These are phyloP conservation scores for Epichloe glyceriae DNA, from an alignment of 2,329 filamentous ascomycete genomes.

Conservation along the genomic window DNA sequence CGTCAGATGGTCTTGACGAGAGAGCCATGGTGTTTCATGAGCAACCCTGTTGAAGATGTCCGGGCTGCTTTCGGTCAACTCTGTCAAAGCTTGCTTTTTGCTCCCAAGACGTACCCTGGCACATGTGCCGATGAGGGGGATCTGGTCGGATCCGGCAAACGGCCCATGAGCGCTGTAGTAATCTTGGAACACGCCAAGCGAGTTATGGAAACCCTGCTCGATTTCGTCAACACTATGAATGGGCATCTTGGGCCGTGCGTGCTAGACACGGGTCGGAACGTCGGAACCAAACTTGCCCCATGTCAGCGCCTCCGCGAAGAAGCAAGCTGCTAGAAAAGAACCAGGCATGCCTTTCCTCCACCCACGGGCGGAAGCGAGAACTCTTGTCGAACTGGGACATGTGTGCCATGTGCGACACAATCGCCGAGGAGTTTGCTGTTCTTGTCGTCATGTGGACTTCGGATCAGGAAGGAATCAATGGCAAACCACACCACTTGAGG, in stretches of 20 bases:
- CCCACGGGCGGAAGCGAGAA: constrained; percentile 18
- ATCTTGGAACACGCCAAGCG: constrained; percentile 59
- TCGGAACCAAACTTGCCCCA: constrained; percentile 15
- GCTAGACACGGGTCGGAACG: too few species aligned
- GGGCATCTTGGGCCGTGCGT: too few species aligned
- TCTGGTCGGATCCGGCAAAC: constrained; percentile 26
- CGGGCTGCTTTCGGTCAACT: too few species aligned
- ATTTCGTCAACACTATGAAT: too few species aligned
- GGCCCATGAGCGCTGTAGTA: constrained; percentile 50
- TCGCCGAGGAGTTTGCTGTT: background rate
- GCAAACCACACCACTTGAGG: too few species aligned
- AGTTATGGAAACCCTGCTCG: constrained; percentile 50
- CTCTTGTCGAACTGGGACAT: constrained; percentile 4
- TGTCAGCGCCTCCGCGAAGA: constrained; percentile 20
- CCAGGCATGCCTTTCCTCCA: constrained; percentile 21
- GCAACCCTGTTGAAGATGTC: constrained; percentile 17
- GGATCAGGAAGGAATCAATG: too few species aligned
- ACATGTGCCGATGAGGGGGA: too few species aligned
- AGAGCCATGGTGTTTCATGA: background rate
- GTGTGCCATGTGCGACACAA: background rate
- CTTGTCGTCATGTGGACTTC: too few species aligned
- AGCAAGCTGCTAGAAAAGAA: constrained; percentile 19
- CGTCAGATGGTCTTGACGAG: background rate
- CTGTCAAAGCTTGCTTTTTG: too few species aligned
- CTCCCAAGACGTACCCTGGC: too few species aligned